Conservation (phyloP, 805 yeast species). For the Pichia manshurica region DNA sequence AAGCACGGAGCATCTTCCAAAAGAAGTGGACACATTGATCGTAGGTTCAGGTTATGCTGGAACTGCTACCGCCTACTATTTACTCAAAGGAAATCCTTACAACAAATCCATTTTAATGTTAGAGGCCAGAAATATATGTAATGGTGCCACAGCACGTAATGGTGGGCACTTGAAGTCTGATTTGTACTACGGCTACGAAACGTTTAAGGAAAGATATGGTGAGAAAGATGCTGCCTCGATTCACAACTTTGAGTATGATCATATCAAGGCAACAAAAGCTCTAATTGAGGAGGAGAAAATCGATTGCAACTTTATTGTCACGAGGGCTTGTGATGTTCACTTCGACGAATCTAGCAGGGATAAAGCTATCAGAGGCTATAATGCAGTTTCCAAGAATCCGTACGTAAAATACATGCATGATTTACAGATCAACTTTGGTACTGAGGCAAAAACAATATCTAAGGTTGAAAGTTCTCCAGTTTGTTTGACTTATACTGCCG, state of each 20-base stretch:
- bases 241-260: constrained; percentile 34
- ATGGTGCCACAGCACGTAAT: constrained; percentile 42
- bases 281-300: constrained; percentile 30
- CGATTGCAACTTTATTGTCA: constrained; percentile 30
- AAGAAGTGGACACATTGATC: constrained; percentile 34
- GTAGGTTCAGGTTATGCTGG: constrained; percentile 45
- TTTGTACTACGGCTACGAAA: constrained; percentile 18
- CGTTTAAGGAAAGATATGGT: constrained; percentile 20
- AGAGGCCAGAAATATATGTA: constrained; percentile 39
- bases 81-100: constrained; percentile 13
- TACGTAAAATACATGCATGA: constrained; percentile 3
- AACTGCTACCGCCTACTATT: constrained; percentile 32
- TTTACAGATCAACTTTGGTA: constrained; percentile 1
- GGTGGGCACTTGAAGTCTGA: constrained; percentile 45
- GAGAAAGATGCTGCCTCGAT: constrained; percentile 31
- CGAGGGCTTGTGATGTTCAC: constrained; percentile 30
- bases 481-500: constrained; percentile 24
- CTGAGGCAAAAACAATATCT: not conserved
- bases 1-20: constrained; percentile 29
- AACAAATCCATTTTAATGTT: constrained; percentile 22
- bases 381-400: constrained; percentile 14
- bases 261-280: constrained; percentile 29
- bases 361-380: constrained; percentile 24
- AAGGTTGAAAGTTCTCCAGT: not conserved
- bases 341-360: constrained; percentile 14